Percentiles rank a stretch among this genome's conserved stretches.
phyloP scores from a whole-genome alignment of 495 filamentous ascomycete genomes.

The Aspergillus asperescens region DNA sequence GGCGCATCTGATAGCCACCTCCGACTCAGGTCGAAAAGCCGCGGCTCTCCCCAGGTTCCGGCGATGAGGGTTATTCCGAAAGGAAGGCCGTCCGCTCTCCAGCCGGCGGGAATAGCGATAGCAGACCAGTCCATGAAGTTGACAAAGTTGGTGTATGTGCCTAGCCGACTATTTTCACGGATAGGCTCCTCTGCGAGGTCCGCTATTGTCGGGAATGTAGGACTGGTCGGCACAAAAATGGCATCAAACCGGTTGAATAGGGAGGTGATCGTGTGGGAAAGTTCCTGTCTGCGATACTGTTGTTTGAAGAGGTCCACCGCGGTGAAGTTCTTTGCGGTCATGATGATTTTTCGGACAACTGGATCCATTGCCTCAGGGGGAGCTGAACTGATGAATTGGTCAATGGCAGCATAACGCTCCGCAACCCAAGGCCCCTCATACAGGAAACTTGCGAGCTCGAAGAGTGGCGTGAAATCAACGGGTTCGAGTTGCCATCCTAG shows the following conservation, averaged over 20 bases:
- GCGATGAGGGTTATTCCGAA: conserved; percentile 61
- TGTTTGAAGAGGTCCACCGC: conserved; percentile 12
- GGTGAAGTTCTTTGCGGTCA: conserved; percentile 16
- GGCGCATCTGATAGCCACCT: conserved; percentile 12
- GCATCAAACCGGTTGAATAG: conserved; percentile 43
- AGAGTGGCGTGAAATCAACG: conserved; percentile 45
- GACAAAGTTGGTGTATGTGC: conserved; percentile 58
- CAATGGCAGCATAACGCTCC: conserved; percentile 18
- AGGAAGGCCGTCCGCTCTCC: conserved; percentile 40
- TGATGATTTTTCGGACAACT: conserved; percentile 14
- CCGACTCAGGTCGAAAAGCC: conserved; percentile 13
- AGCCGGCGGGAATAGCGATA: conserved; percentile 49
- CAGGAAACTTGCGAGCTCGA: conserved; percentile 11
- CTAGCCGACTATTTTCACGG: conserved; percentile 48
- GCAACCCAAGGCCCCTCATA: conserved; percentile 22
- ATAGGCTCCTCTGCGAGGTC: conserved; percentile 55
- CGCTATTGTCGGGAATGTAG: conserved; percentile 53
- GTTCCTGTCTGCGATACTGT: conserved; percentile 15
- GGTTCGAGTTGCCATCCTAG: conserved; percentile 41
- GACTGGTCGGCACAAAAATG: conserved; percentile 56
- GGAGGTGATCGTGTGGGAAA: conserved; percentile 9
- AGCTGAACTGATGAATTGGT: conserved; percentile 5
- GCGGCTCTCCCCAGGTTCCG: conserved; percentile 36
- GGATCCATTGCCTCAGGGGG: conserved; percentile 14
- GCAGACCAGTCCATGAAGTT: conserved; percentile 64